phyloP scores from a whole-genome alignment of 495 filamentous ascomycete genomes.

The Penicillium robsamsonii region DNA sequence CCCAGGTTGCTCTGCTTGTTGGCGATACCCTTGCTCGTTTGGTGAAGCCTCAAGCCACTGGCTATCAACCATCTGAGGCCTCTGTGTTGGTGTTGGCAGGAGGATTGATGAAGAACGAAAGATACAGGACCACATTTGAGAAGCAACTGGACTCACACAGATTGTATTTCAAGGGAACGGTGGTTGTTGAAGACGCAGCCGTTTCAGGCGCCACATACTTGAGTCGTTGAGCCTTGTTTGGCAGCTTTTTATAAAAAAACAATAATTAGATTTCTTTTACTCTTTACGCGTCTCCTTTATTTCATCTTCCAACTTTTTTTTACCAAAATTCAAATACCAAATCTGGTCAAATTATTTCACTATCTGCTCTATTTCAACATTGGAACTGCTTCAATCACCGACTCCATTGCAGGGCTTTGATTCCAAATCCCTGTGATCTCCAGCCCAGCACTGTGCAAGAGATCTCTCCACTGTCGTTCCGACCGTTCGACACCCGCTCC shows the following conservation, averaged over 20 bases:
- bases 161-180: conserved; percentile 12
- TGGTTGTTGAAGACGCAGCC: conserved; percentile 20
- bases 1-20: conserved; percentile 20
- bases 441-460: conserved; percentile 35
- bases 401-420: conserved; percentile 34
- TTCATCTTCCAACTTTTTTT: background rate
- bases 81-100: conserved; percentile 28
- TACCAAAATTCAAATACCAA: background rate
- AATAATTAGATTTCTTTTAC: background rate
- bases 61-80: conserved; percentile 14
- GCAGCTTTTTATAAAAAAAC: background rate
- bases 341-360: background rate
- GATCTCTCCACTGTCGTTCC: conserved; percentile 35
- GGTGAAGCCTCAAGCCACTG: conserved; percentile 15
- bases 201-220: conserved; percentile 6
- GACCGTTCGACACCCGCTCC: conserved; percentile 42
- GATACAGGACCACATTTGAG: conserved; percentile 18
- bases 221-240: background rate
- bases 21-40: conserved; percentile 23
- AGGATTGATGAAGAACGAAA: conserved; percentile 25
- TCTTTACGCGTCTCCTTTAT: background rate
- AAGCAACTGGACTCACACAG: conserved; percentile 6
- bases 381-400: conserved; percentile 35
- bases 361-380: conserved; percentile 1
- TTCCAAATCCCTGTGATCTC: conserved; percentile 37